phyloP scores from a whole-genome alignment of 352 stramenopile species.

The Pythium volutum region DNA sequence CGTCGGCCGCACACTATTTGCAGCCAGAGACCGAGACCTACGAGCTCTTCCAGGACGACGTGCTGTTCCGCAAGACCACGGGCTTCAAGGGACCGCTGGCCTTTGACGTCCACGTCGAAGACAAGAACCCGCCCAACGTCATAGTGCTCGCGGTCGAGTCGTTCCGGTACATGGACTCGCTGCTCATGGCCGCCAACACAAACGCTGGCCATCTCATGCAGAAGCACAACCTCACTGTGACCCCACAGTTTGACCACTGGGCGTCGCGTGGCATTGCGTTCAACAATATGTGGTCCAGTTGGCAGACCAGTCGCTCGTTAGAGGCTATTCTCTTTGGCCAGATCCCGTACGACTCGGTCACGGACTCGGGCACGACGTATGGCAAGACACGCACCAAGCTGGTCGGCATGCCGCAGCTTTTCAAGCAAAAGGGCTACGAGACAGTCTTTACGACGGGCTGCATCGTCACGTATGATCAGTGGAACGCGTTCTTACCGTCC shows the following conservation, averaged over 20 bases:
- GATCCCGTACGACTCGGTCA: constrained; percentile 39
- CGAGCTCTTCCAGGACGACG: constrained; percentile 34
- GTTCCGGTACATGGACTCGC: constrained; percentile 50
- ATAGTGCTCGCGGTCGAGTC: constrained; percentile 52
- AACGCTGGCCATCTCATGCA: constrained; percentile 13
- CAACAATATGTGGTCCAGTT: constrained; percentile 61
- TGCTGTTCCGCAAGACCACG: constrained; percentile 38
- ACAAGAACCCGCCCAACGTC: constrained; percentile 42
- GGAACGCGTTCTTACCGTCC: constrained; percentile 39
- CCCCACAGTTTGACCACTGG: constrained; percentile 48
- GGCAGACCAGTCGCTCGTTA: constrained; percentile 50
- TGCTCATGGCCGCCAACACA: constrained; percentile 43
- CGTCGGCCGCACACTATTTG: constrained; percentile 27
- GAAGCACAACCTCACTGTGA: constrained; percentile 41
- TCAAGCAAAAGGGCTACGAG: constrained; percentile 50
- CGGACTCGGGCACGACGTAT: constrained; percentile 33
- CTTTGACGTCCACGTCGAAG: constrained; percentile 39
- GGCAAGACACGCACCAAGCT: constrained; percentile 31
- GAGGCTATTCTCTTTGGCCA: constrained; percentile 56
- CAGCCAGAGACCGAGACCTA: constrained; percentile 41
- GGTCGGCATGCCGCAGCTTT: constrained; percentile 45
- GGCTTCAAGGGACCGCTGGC: constrained; percentile 40
- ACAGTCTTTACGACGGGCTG: constrained; percentile 45
- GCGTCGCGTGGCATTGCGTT: constrained; percentile 45
- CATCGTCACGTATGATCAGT: constrained; percentile 44